Conservation (phyloP, 257 asterid genomes). For the Ocimum tenuiflorum region DNA sequence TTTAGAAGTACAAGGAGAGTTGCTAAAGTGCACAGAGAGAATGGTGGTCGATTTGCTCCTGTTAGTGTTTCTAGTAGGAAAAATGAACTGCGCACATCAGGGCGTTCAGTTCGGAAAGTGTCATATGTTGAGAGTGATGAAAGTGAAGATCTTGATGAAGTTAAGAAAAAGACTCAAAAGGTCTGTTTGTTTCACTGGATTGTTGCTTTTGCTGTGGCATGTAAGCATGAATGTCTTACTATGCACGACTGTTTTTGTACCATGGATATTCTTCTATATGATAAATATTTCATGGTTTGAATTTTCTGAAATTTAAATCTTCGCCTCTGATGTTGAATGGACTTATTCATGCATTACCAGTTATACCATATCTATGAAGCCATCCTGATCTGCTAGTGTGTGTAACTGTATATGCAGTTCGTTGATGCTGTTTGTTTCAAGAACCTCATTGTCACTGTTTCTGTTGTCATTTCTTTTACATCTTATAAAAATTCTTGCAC, state of each 20-base stretch:
- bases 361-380: background rate
- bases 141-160: constrained; percentile 82
- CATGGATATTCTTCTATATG: background rate
- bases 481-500: background rate
- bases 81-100: constrained; percentile 70
- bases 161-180: constrained; percentile 65
- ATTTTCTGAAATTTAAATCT: background rate
- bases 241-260: constrained; percentile 1
- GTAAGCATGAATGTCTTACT: too few species aligned
- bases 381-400: background rate
- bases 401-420: background rate
- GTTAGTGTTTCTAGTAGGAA: constrained; percentile 38
- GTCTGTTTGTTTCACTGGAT: constrained; percentile 31
- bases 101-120: constrained; percentile 86
- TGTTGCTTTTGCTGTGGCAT: constrained; percentile 9
- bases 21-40: constrained; percentile 45
- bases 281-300: constrained; percentile 9
- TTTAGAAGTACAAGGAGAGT: constrained; percentile 56
- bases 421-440: background rate
- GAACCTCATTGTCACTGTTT: background rate
- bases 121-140: constrained; percentile 95
- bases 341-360: background rate
- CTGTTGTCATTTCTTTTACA: background rate
- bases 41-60: constrained; percentile 42
- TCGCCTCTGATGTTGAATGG: background rate